These are phyloP conservation scores for Gossypium schwendimanii DNA, from an alignment of 441 rosid species.

Conservation along the genomic window DNA sequence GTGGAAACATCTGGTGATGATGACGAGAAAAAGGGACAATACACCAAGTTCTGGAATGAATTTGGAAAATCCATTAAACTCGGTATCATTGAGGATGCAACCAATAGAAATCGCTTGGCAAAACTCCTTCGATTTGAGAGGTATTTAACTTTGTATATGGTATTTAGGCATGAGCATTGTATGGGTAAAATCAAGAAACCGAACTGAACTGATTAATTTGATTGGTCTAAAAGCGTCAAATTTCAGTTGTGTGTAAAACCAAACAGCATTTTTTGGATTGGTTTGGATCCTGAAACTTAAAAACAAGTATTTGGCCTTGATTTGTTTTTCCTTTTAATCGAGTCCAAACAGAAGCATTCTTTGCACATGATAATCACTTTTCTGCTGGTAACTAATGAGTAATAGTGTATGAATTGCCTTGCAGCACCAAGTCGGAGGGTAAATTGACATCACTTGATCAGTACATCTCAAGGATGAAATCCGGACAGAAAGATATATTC, in stretches of 20 bases:
- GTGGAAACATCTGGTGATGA: conserved; percentile 49
- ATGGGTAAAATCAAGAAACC: background rate
- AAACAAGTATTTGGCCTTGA: background rate
- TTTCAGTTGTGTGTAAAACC: no score
- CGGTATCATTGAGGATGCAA: conserved; percentile 84
- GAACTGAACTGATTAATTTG: background rate
- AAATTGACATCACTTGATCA: conserved; percentile 84
- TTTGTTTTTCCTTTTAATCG: background rate
- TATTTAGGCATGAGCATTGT: background rate
- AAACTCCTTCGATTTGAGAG: conserved; percentile 91
- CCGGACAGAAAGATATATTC: conserved; percentile 76
- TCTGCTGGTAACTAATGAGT: background rate
- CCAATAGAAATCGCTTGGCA: conserved; percentile 80
- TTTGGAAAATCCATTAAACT: conserved; percentile 92
- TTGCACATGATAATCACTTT: background rate
- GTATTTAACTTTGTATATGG: conserved; percentile 26
- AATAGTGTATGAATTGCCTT: background rate
- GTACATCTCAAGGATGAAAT: conserved; percentile 88
- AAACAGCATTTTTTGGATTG: background rate
- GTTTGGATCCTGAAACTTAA: background rate
- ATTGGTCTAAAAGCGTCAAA: background rate
- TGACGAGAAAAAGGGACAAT: conserved; percentile 81
- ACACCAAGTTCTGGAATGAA: conserved; percentile 84
- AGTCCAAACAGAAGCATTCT: background rate
- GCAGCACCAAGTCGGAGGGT: conserved; percentile 86